Evolutionary conservation across 2,329 filamentous ascomycete genomes (phyloP), one percentile per base, ranked within the genome.

Genomic region (Neofusicoccum laricinum): DNA sequence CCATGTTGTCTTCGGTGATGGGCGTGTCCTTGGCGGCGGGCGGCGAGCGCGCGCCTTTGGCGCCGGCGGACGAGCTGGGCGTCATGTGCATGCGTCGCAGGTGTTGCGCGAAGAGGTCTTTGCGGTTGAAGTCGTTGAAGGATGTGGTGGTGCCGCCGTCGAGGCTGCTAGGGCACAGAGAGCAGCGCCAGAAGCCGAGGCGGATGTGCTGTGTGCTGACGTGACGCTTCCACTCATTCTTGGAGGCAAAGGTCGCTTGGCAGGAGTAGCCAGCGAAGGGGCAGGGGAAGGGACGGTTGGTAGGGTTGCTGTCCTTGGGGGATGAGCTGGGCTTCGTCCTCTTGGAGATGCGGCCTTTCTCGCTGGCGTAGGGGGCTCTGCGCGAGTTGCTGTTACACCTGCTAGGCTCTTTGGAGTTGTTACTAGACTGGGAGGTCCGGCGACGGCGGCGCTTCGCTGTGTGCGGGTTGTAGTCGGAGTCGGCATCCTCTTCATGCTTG

Each of bases 171-270:
- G 76, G 72, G 66, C 86, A 89, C 36, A 90, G 80, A 68, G 88
- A 84, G 78, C 93, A 98, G 64, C 89, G 82, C 86, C 89, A 97
- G 77, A 88, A 90, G 49, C 85, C 80, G 2, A 91, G 81, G 62
- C 88, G 85, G 21, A 97, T 81, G 72, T 98, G 94, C 72, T 96
- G 90, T 0, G 90, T 90, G 36, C 82, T 80, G 70, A 94, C 87
- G 73, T 98, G 94, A 0, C 94, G 87, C 76, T 97, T 97, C 94
- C 94, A 97, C 75, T 97, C 93, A 73, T 97, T 97, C 79, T 96
- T 97, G 69, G 85, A 88, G 2, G 85, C 84, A 72, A 97, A 97
- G 0, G 84, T 87, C 2, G 87, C 86, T 0, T 67, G 68, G 78
- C 94, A 98, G 38, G 90, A 90, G 64, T 93, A 95, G 63, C 86